phyloP scores from a whole-genome alignment of 2,329 filamentous ascomycete genomes.

The Claviceps fusiformis region DNA sequence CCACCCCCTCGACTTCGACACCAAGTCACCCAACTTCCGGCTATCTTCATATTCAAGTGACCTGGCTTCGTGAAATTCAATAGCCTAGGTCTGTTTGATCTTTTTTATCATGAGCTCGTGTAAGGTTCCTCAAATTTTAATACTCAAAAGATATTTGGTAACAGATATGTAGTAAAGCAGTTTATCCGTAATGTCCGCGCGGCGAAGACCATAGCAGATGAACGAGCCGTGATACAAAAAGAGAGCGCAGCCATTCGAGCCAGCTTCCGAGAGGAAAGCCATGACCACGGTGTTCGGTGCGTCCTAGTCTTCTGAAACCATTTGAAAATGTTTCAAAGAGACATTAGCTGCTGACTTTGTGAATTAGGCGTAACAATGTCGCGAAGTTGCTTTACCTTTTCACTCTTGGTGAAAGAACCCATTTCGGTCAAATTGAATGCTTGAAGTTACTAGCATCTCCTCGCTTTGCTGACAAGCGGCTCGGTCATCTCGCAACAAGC shows the following conservation, averaged over 20 bases:
- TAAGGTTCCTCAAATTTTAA: slow-evolving; percentile 11
- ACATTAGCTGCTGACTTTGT: neutral
- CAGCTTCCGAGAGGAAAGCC: slow-evolving; percentile 94
- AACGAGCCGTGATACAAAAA: slow-evolving; percentile 95
- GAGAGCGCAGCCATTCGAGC: slow-evolving; percentile 96
- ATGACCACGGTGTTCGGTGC: slow-evolving; percentile 81
- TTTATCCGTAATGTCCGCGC: slow-evolving; percentile 99
- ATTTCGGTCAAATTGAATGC: slow-evolving; percentile 99
- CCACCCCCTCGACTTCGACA: neutral
- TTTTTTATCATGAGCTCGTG: slow-evolving; percentile 25
- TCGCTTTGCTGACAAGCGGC: slow-evolving; percentile 91
- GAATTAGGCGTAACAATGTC: slow-evolving; percentile 82
- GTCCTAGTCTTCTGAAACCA: slow-evolving; percentile 11
- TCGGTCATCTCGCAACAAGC: slow-evolving; percentile 94
- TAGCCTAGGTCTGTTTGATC: neutral
- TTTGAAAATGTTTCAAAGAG: neutral
- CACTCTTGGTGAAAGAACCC: slow-evolving; percentile 89
- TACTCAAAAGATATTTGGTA: slow-evolving; percentile 5
- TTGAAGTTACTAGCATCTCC: slow-evolving; percentile 93
- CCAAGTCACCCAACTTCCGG: neutral
- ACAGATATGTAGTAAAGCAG: slow-evolving; percentile 65
- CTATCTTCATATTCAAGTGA: slow-evolving; percentile 1
- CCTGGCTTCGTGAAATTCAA: neutral
- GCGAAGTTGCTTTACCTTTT: slow-evolving; percentile 97
- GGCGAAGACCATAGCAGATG: slow-evolving; percentile 96